These are phyloP conservation scores for Flueggea neowawraea DNA, from an alignment of 441 rosid species.

Conservation along the genomic window DNA sequence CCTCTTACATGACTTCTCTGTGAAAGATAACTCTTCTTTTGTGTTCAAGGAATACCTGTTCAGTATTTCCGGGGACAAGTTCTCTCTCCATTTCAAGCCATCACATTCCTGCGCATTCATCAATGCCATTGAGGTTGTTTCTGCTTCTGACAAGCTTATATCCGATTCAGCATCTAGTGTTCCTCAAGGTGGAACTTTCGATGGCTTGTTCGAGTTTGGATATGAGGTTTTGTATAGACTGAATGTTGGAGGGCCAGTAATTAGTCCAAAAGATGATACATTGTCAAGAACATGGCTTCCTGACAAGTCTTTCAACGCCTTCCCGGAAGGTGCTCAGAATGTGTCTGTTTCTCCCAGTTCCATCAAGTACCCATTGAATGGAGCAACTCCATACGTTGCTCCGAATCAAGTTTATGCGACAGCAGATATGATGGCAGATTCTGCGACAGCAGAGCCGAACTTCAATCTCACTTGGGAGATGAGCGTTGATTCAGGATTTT, in stretches of 20 bases:
- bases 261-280: conserved; percentile 58
- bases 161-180: conserved; percentile 45
- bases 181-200: conserved; percentile 37
- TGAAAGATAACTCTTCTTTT: conserved; percentile 15
- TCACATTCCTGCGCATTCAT: conserved; percentile 61
- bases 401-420: conserved; percentile 54
- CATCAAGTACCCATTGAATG: conserved; percentile 40
- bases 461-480: conserved; percentile 71
- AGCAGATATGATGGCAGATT: conserved; percentile 53
- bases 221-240: conserved; percentile 54
- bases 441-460: conserved; percentile 36
- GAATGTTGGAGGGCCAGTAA: conserved; percentile 57
- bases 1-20: conserved; percentile 53
- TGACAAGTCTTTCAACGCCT: conserved; percentile 42
- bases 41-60: conserved; percentile 64
- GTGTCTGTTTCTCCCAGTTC: conserved; percentile 34
- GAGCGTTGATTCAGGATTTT: conserved; percentile 42
- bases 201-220: conserved; percentile 36
- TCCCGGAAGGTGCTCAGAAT: conserved; percentile 28
- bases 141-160: conserved; percentile 55
- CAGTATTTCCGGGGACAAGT: conserved; percentile 34
- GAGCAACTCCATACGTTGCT: conserved; percentile 48
- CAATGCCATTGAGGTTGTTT: conserved; percentile 79
- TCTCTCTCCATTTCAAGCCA: conserved; percentile 49
- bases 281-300: conserved; percentile 58